Base-by-base conservation (phyloP, 2,329 filamentous ascomycete species). In the Botrytis cinerea region DNA sequence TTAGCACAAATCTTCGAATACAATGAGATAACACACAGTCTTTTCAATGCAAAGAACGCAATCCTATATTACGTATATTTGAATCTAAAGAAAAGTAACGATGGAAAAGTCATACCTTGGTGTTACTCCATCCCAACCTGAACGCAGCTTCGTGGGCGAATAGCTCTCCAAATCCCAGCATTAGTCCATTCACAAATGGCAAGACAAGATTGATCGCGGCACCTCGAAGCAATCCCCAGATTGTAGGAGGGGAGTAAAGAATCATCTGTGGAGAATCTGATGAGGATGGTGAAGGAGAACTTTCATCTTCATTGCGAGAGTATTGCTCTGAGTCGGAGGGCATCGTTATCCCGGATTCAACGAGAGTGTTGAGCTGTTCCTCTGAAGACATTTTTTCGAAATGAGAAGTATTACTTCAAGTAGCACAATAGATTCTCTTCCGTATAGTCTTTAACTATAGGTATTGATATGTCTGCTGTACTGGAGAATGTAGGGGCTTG, bases 101-200 rank as follows among this genome's bases (percentile, higher is more conserved):
- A 28, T 25, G 32, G 12, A 38, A 40, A 2, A 35, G 22, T 9
- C 63, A 22, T 87, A 98, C 96, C 90, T 96, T 97, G 74, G 96
- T 98, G 72, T 92, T 92, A 76, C 92, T 91, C 96, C 96, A 99
- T 75, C 96, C 96, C 78, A 98, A 85, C 80, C 95, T 87, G 81
- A 95, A 99, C 2, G 96, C 96, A 69, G 93, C 92, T 85, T 99
- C 96, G 81, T 99, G 96, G 72, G 96, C 96, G 83, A 99, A 95
- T 70, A 99, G 84, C 84, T 99, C 96, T 78, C 96, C 96, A 80
- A 99, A 98, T 2, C 96, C 96, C 80, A 99, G 84, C 96, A 99
- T 99, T 86, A 99, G 89, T 64, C 96, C 96, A 84, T 99, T 99
- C 80, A 99, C 90, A 80, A 99, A 99, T 0, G 96, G 96, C 32